phyloP scores from a whole-genome alignment of 371 early-diverging fungal genomes.

The Rhizopus stolonifer region DNA sequence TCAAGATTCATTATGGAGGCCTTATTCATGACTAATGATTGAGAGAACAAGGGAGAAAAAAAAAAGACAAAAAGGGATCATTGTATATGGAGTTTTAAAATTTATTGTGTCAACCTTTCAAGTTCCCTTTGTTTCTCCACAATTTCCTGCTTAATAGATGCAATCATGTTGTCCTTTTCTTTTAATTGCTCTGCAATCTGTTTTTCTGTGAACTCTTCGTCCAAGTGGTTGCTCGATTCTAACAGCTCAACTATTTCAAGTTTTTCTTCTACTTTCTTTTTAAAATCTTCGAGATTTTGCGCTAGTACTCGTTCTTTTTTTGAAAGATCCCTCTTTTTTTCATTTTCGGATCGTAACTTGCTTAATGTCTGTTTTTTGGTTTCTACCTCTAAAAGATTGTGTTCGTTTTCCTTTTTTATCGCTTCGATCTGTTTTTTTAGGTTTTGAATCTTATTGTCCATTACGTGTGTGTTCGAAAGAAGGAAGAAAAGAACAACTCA shows the following conservation, averaged over 20 bases:
- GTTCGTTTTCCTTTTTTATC: not conserved
- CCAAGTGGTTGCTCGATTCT: not conserved
- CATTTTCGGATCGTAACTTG: not conserved
- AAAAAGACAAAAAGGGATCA: not conserved
- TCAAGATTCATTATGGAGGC: conserved; percentile 57
- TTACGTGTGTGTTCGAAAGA: not conserved
- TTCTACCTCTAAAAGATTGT: not conserved
- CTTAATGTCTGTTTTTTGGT: not conserved
- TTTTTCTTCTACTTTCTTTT: not conserved
- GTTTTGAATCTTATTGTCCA: not conserved
- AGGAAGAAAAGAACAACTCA: not conserved
- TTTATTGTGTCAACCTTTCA: not conserved
- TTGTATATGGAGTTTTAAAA: not conserved
- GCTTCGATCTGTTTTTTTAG: not conserved
- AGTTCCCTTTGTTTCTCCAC: not conserved
- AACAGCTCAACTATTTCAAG: not conserved
- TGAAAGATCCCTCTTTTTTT: not conserved
- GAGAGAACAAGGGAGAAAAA: not conserved
- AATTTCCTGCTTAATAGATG: not conserved
- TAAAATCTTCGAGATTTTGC: not conserved
- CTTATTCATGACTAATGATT: conserved; percentile 4
- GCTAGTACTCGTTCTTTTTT: not conserved
- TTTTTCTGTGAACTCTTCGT: not conserved
- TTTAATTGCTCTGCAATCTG: not conserved
- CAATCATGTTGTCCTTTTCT: not conserved